Conservation (phyloP, 176 grass and related monocot genomes). For the Oryza coarctata region DNA sequence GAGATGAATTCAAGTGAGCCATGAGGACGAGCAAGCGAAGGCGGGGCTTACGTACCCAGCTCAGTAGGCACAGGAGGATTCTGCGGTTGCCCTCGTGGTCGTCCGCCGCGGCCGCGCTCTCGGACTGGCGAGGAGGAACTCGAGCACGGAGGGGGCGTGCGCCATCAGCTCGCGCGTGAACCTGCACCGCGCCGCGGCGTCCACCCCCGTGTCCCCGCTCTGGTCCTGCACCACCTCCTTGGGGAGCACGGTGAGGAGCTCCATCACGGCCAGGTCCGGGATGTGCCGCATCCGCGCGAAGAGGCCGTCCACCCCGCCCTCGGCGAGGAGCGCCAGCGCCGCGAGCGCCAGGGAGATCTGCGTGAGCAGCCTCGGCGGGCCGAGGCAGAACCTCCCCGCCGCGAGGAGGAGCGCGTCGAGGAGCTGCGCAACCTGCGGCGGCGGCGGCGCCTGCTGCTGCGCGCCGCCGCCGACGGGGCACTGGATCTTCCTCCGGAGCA, state of each 20-base stretch:
- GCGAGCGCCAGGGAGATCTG: slow-evolving; percentile 90
- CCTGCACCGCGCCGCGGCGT: slow-evolving; percentile 51
- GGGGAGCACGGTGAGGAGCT: slow-evolving; percentile 86
- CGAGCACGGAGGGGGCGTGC: slow-evolving; percentile 68
- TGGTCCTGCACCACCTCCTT: slow-evolving; percentile 82
- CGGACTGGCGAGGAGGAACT: slow-evolving; percentile 72
- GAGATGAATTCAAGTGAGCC: neutral
- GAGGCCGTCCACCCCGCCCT: slow-evolving; percentile 66
- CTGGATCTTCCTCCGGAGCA: slow-evolving; percentile 71
- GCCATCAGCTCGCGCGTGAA: slow-evolving; percentile 82
- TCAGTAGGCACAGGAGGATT: slow-evolving; percentile 80
- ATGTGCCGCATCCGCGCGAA: slow-evolving; percentile 66
- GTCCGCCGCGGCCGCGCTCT: slow-evolving; percentile 44
- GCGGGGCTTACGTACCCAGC: slow-evolving; percentile 57
- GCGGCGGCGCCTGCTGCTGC: neutral
- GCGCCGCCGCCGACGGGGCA: neutral
- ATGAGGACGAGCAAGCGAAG: neutral
- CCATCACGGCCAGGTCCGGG: slow-evolving; percentile 56
- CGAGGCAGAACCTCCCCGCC: slow-evolving; percentile 61
- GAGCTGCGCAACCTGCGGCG: neutral
- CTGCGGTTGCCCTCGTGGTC: slow-evolving; percentile 62
- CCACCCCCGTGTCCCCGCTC: slow-evolving; percentile 52
- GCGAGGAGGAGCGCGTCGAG: slow-evolving; percentile 74
- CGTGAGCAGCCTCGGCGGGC: slow-evolving; percentile 69
- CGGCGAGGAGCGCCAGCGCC: slow-evolving; percentile 57